These are phyloP conservation scores for Austroboletus festivus DNA, from an alignment of 768 basidiomycete species.

Conservation along the genomic window DNA sequence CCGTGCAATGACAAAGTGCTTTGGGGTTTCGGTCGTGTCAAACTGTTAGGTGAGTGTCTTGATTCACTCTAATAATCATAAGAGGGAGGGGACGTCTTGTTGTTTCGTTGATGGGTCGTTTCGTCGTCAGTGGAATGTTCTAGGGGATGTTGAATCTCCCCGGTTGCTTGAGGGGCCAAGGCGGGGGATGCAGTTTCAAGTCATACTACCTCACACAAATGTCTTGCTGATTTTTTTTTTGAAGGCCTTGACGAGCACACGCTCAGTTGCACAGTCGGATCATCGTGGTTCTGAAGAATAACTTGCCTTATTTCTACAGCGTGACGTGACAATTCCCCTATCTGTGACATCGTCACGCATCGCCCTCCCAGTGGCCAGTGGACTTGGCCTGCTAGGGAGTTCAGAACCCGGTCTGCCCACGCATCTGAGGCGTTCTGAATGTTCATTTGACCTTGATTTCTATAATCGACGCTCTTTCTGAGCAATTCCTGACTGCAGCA, in stretches of 20 bases:
- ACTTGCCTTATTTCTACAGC: slow-evolving; percentile 29
- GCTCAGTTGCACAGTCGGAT: slow-evolving; percentile 25
- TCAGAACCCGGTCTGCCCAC: too few species aligned
- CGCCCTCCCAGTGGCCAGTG: slow-evolving; percentile 10
- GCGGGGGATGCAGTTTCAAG: slow-evolving; percentile 12
- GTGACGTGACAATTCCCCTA: slow-evolving; percentile 32
- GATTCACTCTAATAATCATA: slow-evolving; percentile 29
- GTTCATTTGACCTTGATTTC: too few species aligned
- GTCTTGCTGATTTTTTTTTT: slow-evolving; percentile 20
- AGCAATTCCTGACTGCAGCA: too few species aligned
- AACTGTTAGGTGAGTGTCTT: slow-evolving; percentile 29
- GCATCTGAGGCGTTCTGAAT: too few species aligned
- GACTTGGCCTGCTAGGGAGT: too few species aligned
- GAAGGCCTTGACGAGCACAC: slow-evolving; percentile 26
- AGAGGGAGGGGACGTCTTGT: slow-evolving; percentile 20
- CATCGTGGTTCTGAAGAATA: slow-evolving; percentile 28
- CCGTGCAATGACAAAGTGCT: slow-evolving; percentile 1
- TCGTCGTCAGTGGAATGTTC: background rate
- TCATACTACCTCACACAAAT: slow-evolving; percentile 30
- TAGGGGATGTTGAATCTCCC: too few species aligned
- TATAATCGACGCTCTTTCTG: too few species aligned
- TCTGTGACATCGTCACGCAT: slow-evolving; percentile 24
- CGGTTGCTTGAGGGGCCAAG: slow-evolving; percentile 7
- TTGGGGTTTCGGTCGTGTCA: slow-evolving; percentile 11
- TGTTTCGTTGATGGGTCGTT: slow-evolving; percentile 3